These are phyloP conservation scores for Cenchrus purpureus DNA, from an alignment of 176 grass and related monocot species.

Conservation along the genomic window DNA sequence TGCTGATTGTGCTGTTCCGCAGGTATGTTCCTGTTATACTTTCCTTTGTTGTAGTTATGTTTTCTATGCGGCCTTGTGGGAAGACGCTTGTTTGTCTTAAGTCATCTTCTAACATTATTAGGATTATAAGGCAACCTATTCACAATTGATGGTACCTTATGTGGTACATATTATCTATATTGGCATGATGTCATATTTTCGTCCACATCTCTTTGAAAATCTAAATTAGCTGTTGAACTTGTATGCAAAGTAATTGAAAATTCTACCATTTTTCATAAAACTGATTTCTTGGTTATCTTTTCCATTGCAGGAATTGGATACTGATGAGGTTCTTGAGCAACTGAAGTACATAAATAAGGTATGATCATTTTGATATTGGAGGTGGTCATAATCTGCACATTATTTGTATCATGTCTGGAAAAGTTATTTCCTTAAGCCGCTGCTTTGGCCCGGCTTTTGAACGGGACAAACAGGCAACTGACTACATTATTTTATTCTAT, in stretches of 20 bases:
- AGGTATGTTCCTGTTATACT: conserved; percentile 42
- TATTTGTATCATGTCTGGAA: conserved; percentile 13
- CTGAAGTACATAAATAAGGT: conserved; percentile 66
- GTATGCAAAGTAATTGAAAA: neutral
- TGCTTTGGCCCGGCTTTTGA: conserved; percentile 3
- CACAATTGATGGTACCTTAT: conserved; percentile 13
- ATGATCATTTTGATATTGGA: conserved; percentile 34
- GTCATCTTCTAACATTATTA: conserved; percentile 16
- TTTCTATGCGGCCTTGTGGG: conserved; percentile 21
- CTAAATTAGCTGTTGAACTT: conserved; percentile 5
- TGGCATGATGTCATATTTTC: conserved; percentile 18
- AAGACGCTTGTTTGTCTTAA: neutral
- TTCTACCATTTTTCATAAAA: conserved; percentile 1
- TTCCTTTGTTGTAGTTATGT: neutral
- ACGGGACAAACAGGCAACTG: neutral
- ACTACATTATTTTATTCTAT: conserved; percentile 1
- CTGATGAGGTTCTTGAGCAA: conserved; percentile 63
- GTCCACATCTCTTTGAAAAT: conserved; percentile 11
- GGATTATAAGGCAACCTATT: conserved; percentile 7
- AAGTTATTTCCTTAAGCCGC: neutral
- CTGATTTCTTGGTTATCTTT: conserved; percentile 26
- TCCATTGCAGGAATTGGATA: conserved; percentile 63
- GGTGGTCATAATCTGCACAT: conserved; percentile 21
- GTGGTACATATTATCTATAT: neutral
- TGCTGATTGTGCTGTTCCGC: conserved; percentile 92